phyloP scores from a whole-genome alignment of 108 stramenopile genomes.

The Cyclotella cryptica region DNA sequence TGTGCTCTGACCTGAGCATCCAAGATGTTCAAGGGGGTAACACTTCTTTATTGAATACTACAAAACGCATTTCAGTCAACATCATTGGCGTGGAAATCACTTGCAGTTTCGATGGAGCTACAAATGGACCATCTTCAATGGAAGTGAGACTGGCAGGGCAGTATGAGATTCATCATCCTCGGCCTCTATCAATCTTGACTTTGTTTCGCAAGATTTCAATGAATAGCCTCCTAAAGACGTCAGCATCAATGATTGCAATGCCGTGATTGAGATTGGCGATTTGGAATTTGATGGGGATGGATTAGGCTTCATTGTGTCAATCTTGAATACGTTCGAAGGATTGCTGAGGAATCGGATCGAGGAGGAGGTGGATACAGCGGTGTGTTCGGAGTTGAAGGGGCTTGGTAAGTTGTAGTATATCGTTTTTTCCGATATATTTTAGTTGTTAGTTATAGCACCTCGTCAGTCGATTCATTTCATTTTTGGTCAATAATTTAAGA shows the following conservation, averaged over 20 bases:
- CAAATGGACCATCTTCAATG: constrained; percentile 50
- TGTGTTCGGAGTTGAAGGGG: constrained; percentile 58
- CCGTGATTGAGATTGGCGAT: constrained; percentile 53
- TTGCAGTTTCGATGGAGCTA: constrained; percentile 48
- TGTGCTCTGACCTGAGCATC: constrained; percentile 22
- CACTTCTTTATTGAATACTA: constrained; percentile 13
- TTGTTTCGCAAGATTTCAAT: constrained; percentile 51
- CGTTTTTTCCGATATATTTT: not conserved
- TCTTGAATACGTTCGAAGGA: constrained; percentile 62
- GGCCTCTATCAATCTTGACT: constrained; percentile 46
- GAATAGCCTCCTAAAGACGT: constrained; percentile 51
- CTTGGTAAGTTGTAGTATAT: not conserved
- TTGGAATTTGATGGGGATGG: constrained; percentile 68
- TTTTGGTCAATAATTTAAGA: not conserved
- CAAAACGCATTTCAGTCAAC: constrained; percentile 16
- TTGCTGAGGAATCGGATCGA: constrained; percentile 53
- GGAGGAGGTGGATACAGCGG: constrained; percentile 47
- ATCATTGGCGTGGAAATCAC: constrained; percentile 34
- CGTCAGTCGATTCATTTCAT: not conserved
- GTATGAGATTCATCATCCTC: constrained; percentile 24
- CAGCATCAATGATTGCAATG: constrained; percentile 41
- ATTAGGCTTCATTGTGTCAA: constrained; percentile 51
- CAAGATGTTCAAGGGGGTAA: constrained; percentile 35
- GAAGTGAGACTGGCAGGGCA: constrained; percentile 25
- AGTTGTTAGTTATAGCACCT: not conserved